Evolutionary conservation across 192 early-diverging fungal species (phyloP).

Genomic region (Mortierella alpina): DNA sequence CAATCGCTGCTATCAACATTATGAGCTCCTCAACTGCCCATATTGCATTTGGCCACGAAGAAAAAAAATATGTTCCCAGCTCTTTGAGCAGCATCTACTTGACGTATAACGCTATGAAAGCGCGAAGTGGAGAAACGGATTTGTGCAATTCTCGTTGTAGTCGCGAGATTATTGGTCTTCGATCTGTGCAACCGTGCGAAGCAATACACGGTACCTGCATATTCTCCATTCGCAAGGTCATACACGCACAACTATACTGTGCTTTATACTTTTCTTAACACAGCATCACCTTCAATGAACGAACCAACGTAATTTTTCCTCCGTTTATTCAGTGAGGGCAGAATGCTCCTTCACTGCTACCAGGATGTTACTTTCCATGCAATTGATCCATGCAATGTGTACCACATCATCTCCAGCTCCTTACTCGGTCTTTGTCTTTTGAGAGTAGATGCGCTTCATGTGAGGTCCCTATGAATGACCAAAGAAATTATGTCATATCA

Average conservation of each 20-base stretch:
- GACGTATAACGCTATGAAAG: neutral
- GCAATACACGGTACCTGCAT: too few species aligned
- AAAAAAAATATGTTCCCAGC: neutral
- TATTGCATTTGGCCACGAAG: neutral
- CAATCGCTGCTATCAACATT: constrained; percentile 45
- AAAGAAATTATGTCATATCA: neutral
- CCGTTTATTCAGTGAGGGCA: too few species aligned
- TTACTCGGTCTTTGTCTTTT: constrained; percentile 45
- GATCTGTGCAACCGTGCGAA: too few species aligned
- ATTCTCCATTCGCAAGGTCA: too few species aligned
- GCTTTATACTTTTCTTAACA: too few species aligned
- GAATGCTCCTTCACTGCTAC: too few species aligned
- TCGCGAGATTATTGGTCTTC: too few species aligned
- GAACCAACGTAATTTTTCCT: too few species aligned
- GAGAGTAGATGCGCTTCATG: constrained; percentile 50
- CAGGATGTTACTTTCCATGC: too few species aligned
- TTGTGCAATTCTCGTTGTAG: neutral
- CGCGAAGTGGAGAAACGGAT: neutral
- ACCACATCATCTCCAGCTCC: neutral
- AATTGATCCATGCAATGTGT: neutral
- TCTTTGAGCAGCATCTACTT: constrained; percentile 16
- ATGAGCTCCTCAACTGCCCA: constrained; percentile 22
- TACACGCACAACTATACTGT: too few species aligned
- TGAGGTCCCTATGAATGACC: constrained; percentile 30
- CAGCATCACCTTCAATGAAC: too few species aligned